These are phyloP conservation scores for Aspergillus ustus DNA, from an alignment of 2,329 filamentous ascomycete species.

Conservation along the genomic window DNA sequence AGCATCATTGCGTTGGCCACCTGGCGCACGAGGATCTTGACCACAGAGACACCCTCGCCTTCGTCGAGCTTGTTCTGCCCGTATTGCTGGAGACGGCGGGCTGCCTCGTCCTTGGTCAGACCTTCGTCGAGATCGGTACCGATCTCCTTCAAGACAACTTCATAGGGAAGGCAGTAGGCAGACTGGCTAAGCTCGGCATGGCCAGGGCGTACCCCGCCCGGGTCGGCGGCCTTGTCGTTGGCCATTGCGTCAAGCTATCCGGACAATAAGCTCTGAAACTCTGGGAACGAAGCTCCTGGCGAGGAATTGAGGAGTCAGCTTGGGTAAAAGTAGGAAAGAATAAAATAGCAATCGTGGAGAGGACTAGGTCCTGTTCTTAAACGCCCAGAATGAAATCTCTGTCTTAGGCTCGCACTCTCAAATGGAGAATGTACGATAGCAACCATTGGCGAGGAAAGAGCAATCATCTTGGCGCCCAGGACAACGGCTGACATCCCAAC, in stretches of 20 bases:
- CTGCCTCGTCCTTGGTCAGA: conserved; percentile 59
- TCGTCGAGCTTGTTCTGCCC: conserved; percentile 70
- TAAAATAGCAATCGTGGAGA: neutral
- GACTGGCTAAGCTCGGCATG: conserved; percentile 56
- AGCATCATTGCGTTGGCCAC: conserved; percentile 73
- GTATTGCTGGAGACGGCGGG: conserved; percentile 58
- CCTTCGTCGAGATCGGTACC: conserved; percentile 62
- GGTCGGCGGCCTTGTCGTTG: conserved; percentile 4
- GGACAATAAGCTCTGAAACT: neutral
- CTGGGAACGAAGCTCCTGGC: neutral
- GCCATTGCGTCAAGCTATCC: conserved; percentile 1
- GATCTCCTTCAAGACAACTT: conserved; percentile 60
- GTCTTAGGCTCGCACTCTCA: neutral
- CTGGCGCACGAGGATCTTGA: conserved; percentile 70
- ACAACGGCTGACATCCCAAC: neutral
- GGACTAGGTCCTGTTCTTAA: neutral
- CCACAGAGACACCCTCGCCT: conserved; percentile 67
- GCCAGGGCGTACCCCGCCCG: conserved; percentile 36
- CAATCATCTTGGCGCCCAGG: conserved; percentile 8
- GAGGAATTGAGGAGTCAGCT: neutral
- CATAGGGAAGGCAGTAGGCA: conserved; percentile 63
- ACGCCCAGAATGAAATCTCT: neutral
- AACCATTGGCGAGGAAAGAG: conserved; percentile 6
- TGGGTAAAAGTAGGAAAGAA: neutral
- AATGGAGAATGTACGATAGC: neutral